These are phyloP conservation scores for Rachicladosporium sp. DNA, from an alignment of 2,329 filamentous ascomycete species.

Conservation along the genomic window DNA sequence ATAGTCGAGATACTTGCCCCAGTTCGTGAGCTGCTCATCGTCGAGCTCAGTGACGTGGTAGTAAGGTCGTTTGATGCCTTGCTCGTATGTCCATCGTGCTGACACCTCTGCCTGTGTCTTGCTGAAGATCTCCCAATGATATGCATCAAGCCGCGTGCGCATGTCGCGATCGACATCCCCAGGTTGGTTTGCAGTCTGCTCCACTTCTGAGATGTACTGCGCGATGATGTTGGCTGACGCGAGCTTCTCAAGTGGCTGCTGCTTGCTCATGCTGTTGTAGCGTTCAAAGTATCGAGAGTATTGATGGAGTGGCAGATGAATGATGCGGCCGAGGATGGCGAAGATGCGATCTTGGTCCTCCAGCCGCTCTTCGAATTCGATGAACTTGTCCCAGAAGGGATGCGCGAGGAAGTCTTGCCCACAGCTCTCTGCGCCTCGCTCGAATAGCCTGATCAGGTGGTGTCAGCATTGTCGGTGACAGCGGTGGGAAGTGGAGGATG, in stretches of 20 bases:
- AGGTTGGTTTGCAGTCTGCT: slow-evolving; percentile 51
- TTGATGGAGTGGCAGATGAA: slow-evolving; percentile 87
- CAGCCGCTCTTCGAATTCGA: slow-evolving; percentile 88
- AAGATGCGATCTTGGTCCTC: slow-evolving; percentile 79
- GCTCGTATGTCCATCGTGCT: slow-evolving; percentile 89
- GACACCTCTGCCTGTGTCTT: slow-evolving; percentile 76
- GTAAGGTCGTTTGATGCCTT: slow-evolving; percentile 88
- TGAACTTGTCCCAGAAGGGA: slow-evolving; percentile 97
- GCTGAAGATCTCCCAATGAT: slow-evolving; percentile 70
- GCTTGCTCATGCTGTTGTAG: slow-evolving; percentile 65
- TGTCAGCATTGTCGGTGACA: slow-evolving; percentile 27
- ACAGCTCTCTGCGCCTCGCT: slow-evolving; percentile 72
- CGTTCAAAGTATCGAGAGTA: slow-evolving; percentile 91
- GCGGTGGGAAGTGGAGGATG: slow-evolving; percentile 1
- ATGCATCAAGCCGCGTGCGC: slow-evolving; percentile 63
- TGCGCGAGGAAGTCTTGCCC: slow-evolving; percentile 93
- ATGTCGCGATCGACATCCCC: slow-evolving; percentile 75
- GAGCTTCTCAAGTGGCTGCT: slow-evolving; percentile 60
- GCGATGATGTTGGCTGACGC: slow-evolving; percentile 55
- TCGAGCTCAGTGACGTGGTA: slow-evolving; percentile 94
- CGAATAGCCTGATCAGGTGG: slow-evolving; percentile 58
- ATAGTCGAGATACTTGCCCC: slow-evolving; percentile 93
- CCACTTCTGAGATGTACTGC: slow-evolving; percentile 59
- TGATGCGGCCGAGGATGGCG: slow-evolving; percentile 66
- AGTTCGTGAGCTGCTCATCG: slow-evolving; percentile 71